Conservation (phyloP, 805 yeast species). For the Jamesozyma lodderae region DNA sequence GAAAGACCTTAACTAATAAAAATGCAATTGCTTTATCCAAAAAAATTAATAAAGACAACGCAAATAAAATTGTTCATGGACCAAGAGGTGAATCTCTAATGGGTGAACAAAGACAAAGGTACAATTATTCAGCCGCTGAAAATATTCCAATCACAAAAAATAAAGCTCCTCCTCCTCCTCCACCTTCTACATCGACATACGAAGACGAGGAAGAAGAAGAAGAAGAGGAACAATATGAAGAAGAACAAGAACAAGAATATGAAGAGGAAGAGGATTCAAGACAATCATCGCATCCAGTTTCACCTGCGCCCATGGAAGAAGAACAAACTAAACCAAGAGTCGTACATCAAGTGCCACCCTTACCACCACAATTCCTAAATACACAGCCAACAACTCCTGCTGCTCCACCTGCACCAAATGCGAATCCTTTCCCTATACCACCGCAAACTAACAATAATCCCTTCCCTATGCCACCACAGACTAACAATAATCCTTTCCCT, state of each 20-base stretch:
- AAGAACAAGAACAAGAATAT: background rate
- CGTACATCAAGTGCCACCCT: slow-evolving; percentile 20
- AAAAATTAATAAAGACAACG: slow-evolving; percentile 46
- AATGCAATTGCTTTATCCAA: slow-evolving; percentile 77
- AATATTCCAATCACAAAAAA: slow-evolving; percentile 28
- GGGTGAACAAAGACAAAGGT: slow-evolving; percentile 26
- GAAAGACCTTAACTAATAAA: slow-evolving; percentile 75
- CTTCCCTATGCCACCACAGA: slow-evolving; percentile 5
- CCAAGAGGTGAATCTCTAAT: slow-evolving; percentile 32
- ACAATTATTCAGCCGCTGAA: slow-evolving; percentile 21
- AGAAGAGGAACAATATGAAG: slow-evolving; percentile 3
- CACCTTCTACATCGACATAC: slow-evolving; percentile 28
- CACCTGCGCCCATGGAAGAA: slow-evolving; percentile 18
- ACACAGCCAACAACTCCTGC: slow-evolving; percentile 6
- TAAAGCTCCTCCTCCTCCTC: slow-evolving; percentile 39
- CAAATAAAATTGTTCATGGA: slow-evolving; percentile 59
- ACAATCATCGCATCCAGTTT: background rate
- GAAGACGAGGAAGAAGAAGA: slow-evolving; percentile 8
- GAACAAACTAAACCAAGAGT: slow-evolving; percentile 12
- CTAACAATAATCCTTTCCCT: slow-evolving; percentile 5
- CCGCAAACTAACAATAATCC: slow-evolving; percentile 3
- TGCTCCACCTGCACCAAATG: slow-evolving; percentile 10
- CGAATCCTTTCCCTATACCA: slow-evolving; percentile 7
- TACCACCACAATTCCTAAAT: slow-evolving; percentile 12
- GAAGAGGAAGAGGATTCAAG: slow-evolving; percentile 1